Evolutionary conservation across 2,329 filamentous ascomycete species (phyloP), one percentile per base, ranked within the genome.

Genomic region (Septoria linicola): DNA sequence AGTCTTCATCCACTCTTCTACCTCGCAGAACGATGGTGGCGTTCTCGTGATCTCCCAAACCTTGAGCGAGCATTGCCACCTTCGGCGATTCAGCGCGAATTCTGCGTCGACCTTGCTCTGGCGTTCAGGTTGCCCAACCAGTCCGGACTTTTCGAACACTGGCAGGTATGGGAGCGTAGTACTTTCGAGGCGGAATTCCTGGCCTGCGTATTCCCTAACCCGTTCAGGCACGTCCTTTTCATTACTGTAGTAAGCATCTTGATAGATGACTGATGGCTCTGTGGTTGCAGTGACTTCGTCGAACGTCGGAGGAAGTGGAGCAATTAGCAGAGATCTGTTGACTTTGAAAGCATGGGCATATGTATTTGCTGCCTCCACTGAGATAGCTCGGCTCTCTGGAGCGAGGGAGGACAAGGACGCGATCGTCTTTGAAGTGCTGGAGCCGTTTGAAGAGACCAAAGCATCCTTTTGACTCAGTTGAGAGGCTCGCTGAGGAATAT

Each of bases 231-330:
- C 87, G 69, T 97, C 93, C 43, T 77, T 78, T 55, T 95, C 89
- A 21, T 88, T 78, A 60, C 90, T 88, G 66, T 96, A 97, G 63
- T 85, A 91, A 0, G 91, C 85, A 65, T 90, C 84, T 68, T 90
- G 88, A 58, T 96, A 95, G 41, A 96, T 79, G 11, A 87, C 79
- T 51, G 84, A 76, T 0, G 87, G 86, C 7, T 76, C 69, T 67
- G 89, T 77, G 0, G 82, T 85, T 1, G 73, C 72, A 2, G 72
- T 64, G 1, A 89, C 60, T 75, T 78, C 37, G 27, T 73, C 56
- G 39, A 51, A 51, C 1, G 70, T 65, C 2, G 78, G 78, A 21
- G 78, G 74, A 3, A 68, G 44, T 17, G 59, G 55, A 6, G 61
- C 59, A 42, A 72, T 73, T 43, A 71, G 70, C 20, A 71, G 57